These are phyloP conservation scores for Margaritispora aquatica DNA, from an alignment of 495 filamentous ascomycete genomes.

Conservation along the genomic window DNA sequence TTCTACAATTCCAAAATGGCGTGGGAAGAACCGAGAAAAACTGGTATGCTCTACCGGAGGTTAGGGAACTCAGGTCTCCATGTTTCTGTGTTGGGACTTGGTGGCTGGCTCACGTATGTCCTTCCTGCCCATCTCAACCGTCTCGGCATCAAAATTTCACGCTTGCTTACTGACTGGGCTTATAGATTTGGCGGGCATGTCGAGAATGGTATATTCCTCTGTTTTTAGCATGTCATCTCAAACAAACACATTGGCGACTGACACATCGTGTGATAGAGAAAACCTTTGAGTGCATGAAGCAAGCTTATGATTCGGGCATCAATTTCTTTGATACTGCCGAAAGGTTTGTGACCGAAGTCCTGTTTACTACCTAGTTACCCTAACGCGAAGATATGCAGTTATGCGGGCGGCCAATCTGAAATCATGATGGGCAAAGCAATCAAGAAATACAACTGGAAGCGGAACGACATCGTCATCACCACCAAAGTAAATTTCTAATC, in stretches of 20 bases:
- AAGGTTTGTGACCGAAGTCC: slow-evolving; percentile 39
- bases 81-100: slow-evolving; percentile 55
- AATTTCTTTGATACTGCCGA: slow-evolving; percentile 49
- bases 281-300: slow-evolving; percentile 58
- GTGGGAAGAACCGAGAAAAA: slow-evolving; percentile 27
- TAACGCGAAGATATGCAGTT: slow-evolving; percentile 26
- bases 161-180: slow-evolving; percentile 24
- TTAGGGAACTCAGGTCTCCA: slow-evolving; percentile 27
- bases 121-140: background rate
- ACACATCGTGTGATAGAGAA: background rate
- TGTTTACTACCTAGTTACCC: background rate
- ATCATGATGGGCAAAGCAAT: slow-evolving; percentile 47
- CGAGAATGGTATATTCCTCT: slow-evolving; percentile 19
- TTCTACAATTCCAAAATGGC: slow-evolving; percentile 16
- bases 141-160: slow-evolving; percentile 29
- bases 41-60: slow-evolving; percentile 14
- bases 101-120: slow-evolving; percentile 57
- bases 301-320: slow-evolving; percentile 64
- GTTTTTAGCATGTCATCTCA: background rate
- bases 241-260: background rate
- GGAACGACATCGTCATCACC: slow-evolving; percentile 64
- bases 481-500: slow-evolving; percentile 41
- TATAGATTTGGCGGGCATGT: slow-evolving; percentile 4
- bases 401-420: slow-evolving; percentile 57
- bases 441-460: slow-evolving; percentile 54